Conservation (phyloP, 148 eudicot genomes). For the Limonium bicolor region DNA sequence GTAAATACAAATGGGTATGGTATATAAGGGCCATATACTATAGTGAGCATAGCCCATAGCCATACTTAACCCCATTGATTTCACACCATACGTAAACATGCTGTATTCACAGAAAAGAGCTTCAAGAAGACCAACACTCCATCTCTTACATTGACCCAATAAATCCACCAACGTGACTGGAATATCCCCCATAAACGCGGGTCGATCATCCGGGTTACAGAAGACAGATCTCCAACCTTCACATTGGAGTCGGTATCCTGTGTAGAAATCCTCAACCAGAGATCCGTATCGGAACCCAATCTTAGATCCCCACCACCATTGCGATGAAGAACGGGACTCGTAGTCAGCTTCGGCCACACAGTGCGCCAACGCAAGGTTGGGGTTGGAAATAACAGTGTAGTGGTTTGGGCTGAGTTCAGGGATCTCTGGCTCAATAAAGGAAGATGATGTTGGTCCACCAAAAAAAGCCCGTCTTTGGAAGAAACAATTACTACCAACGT, state of each 20-base stretch:
- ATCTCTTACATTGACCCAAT: conserved; percentile 34
- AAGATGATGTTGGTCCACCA: conserved; percentile 28
- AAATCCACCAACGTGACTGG: conserved; percentile 29
- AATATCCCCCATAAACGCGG: conserved; percentile 42
- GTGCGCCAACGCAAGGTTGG: conserved; percentile 17
- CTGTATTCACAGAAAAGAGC: conserved; percentile 27
- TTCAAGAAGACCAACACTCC: conserved; percentile 42
- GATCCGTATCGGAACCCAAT: conserved; percentile 63
- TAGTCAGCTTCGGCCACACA: conserved; percentile 18
- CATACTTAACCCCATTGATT: conserved; percentile 24
- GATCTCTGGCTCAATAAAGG: conserved; percentile 10
- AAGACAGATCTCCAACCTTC: conserved; percentile 47
- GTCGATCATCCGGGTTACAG: conserved; percentile 31
- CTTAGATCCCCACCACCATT: conserved; percentile 42
- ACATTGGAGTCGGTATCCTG: conserved; percentile 39
- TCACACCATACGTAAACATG: conserved; percentile 25
- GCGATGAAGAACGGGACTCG: conserved; percentile 16
- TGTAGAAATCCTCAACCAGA: conserved; percentile 35
- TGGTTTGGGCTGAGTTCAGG: conserved; percentile 14
- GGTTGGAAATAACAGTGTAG: conserved; percentile 9
- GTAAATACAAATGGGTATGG: conserved; percentile 32
- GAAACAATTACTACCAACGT: conserved; percentile 62
- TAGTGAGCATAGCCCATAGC: conserved; percentile 24
- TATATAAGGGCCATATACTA: conserved; percentile 20
- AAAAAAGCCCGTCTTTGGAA: conserved; percentile 46